Percentiles rank a stretch among this genome's conserved stretches.
phyloP scores from a whole-genome alignment of 805 yeast species.

The Candida ovalis region DNA sequence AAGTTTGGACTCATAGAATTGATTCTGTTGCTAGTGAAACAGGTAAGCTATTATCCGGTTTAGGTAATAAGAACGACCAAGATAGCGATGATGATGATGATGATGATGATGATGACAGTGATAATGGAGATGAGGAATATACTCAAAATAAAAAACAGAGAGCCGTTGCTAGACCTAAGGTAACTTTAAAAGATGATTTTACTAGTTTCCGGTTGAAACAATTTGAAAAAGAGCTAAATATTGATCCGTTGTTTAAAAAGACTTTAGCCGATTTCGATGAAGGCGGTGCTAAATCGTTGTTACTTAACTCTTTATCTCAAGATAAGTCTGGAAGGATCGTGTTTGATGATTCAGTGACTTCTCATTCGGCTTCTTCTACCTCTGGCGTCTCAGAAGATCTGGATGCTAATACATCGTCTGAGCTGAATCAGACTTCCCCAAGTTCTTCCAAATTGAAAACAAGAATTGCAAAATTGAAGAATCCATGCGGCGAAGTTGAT shows the following conservation, averaged over 20 bases:
- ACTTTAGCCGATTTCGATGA: slow-evolving; percentile 77
- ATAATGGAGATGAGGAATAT: slow-evolving; percentile 20
- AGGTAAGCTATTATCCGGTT: slow-evolving; percentile 56
- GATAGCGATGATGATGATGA: slow-evolving; percentile 20
- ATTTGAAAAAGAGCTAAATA: slow-evolving; percentile 57
- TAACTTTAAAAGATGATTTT: slow-evolving; percentile 29
- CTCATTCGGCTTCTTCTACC: neutral
- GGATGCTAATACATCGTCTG: neutral
- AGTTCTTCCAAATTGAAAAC: too few relatives aligned
- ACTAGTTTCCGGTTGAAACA: slow-evolving; percentile 48
- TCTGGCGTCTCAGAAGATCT: slow-evolving; percentile 1
- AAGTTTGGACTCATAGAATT: slow-evolving; percentile 45
- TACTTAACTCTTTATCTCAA: slow-evolving; percentile 57
- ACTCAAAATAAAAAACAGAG: slow-evolving; percentile 25
- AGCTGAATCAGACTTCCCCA: neutral
- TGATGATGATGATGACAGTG: slow-evolving; percentile 17
- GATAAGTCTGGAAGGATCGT: slow-evolving; percentile 54
- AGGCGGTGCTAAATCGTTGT: slow-evolving; percentile 72
- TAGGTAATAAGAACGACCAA: slow-evolving; percentile 40
- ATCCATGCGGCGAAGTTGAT: neutral
- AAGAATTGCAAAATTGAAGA: neutral
- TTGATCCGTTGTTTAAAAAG: slow-evolving; percentile 73
- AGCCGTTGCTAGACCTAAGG: slow-evolving; percentile 34
- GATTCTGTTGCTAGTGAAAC: slow-evolving; percentile 36
- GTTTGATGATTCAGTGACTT: slow-evolving; percentile 52